Conservation (phyloP, 116 monocot genomes). For the Dioscorea cayenensis region DNA sequence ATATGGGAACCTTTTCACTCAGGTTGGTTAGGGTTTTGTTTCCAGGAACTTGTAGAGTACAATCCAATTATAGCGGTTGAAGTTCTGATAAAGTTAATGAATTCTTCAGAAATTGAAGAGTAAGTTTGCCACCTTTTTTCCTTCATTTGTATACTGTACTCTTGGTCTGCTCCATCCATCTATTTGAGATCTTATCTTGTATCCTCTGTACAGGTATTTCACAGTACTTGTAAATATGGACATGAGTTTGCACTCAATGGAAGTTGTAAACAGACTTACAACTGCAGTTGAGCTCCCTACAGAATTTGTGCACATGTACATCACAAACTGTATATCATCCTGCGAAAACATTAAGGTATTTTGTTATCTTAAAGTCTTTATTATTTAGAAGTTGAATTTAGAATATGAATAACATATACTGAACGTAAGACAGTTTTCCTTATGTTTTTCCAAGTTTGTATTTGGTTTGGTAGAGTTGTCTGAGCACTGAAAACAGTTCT, state of each 20-base stretch:
- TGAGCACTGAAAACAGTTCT: too few relatives aligned
- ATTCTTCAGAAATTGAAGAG: conserved; percentile 70
- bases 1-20: too few relatives aligned
- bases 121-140: conserved; percentile 11
- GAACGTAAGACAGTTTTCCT: too few relatives aligned
- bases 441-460: too few relatives aligned
- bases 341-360: conserved; percentile 87
- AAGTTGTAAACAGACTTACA: conserved; percentile 95
- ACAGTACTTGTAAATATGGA: conserved; percentile 92
- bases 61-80: conserved; percentile 94
- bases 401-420: too few relatives aligned
- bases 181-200: too few relatives aligned
- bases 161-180: neutral
- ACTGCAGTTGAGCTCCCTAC: conserved; percentile 82
- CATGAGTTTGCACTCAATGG: conserved; percentile 95
- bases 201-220: conserved; percentile 47
- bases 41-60: conserved; percentile 90
- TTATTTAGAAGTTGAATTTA: neutral
- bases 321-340: conserved; percentile 66
- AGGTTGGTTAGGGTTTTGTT: conserved; percentile 4
- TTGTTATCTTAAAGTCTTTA: neutral
- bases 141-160: neutral
- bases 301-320: conserved; percentile 89
- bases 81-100: conserved; percentile 68
- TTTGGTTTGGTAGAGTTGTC: too few relatives aligned